Base-by-base conservation (phyloP, 108 stramenopile genomes). In the Cylindrotheca closterium region DNA sequence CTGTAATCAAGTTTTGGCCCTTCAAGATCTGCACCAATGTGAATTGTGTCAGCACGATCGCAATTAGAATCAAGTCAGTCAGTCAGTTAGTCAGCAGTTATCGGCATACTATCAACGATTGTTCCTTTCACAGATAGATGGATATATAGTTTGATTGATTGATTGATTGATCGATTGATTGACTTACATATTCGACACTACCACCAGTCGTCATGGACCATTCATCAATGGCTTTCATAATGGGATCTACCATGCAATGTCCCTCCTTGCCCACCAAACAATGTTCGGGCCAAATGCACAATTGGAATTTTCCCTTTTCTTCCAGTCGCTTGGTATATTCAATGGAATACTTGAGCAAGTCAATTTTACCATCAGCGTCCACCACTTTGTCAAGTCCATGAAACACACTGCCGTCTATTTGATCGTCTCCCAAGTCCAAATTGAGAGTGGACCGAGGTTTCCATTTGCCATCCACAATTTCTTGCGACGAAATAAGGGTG, bases 281-380 rank as follows among this genome's bases (percentile, higher is more conserved):
- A 72, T 98, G 98, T 71, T 95, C 98, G 19, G 98, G 98, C 98
- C 98, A 98, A 25, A 98, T 83, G 58, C 80, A 85, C 7, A 96
- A 68, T 52, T 68, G 56, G 75, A 97, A 95, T 24, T 61, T 64
- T 18, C 92, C 92, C 23, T 70, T 60, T 15, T 53, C 50, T 65
- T 96, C 92, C 45, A 98, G 65, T 47, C 75, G 63, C 24, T 52
- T 31, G 1, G 85, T 79, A 65, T 93, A 93, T 58, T 86, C 82
- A 10, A 79, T 56, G 47, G 73, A 72, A 56, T 85, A 88, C 55
- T 74, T 51, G 23, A 52, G 17, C 0, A 83, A 21, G 55, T 90
- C 80, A 28, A 86, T 51, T 4, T 58, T 58, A 5, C 59, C 68
- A 31, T 67, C 42, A 4, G 70, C 55, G 4, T 59, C 45, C 12